phyloP scores from a whole-genome alignment of 108 stramenopile genomes.

The Fistulifera solaris region DNA sequence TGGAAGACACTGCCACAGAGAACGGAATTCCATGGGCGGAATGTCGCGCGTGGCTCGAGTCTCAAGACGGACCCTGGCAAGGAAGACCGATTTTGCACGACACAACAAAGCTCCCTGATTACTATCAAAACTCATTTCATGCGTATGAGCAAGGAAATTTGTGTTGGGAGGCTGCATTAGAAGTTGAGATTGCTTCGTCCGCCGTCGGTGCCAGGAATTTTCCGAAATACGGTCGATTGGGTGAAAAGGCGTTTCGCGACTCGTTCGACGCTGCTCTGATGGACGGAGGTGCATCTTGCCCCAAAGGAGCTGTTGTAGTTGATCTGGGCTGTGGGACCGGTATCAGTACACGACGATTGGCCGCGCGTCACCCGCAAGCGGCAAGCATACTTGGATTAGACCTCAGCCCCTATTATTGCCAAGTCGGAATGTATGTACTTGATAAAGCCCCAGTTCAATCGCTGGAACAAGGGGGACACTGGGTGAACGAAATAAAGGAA shows the following conservation, averaged over 20 bases:
- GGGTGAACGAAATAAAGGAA: slow-evolving; percentile 10
- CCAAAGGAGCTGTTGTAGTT: not conserved
- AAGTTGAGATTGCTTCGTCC: slow-evolving; percentile 62
- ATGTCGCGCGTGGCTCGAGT: slow-evolving; percentile 41
- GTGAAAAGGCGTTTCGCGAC: slow-evolving; percentile 70
- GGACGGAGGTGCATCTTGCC: slow-evolving; percentile 36
- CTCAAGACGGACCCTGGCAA: slow-evolving; percentile 12
- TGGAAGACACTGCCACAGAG: slow-evolving; percentile 63
- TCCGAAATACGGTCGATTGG: slow-evolving; percentile 44
- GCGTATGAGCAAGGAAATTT: slow-evolving; percentile 71
- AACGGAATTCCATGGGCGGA: slow-evolving; percentile 62
- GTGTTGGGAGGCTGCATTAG: slow-evolving; percentile 66
- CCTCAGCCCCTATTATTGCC: slow-evolving; percentile 58
- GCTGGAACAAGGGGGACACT: not conserved
- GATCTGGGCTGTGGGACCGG: slow-evolving; percentile 78
- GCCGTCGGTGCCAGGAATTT: slow-evolving; percentile 75
- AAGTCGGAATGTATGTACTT: slow-evolving; percentile 41
- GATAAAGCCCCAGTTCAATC: slow-evolving; percentile 17
- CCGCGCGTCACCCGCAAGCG: slow-evolving; percentile 23
- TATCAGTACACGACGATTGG: slow-evolving; percentile 57
- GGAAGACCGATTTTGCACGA: not conserved
- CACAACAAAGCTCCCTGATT: slow-evolving; percentile 8
- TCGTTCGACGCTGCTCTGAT: slow-evolving; percentile 55
- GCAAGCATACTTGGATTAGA: slow-evolving; percentile 45
- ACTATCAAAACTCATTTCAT: slow-evolving; percentile 62